phyloP scores from a whole-genome alignment of 192 early-diverging fungal species.

The Coemansia sp. region DNA sequence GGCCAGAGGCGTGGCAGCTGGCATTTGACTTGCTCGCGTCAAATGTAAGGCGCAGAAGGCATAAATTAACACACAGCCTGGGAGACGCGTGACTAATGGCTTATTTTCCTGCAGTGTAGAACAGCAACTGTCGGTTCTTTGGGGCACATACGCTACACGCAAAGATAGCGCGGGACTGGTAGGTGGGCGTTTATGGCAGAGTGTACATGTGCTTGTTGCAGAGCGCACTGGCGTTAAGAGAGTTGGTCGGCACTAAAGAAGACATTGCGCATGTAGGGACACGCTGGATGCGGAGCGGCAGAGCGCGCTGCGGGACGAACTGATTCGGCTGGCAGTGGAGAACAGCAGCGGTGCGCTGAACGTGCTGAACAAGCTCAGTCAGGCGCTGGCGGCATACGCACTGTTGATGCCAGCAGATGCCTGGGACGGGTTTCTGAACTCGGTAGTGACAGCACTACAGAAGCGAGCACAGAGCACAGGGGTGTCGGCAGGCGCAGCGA shows the following conservation, averaged over 20 bases:
- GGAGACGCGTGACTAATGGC: too few species aligned
- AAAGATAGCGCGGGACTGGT: slow-evolving; percentile 43
- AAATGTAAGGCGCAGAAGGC: slow-evolving; percentile 5
- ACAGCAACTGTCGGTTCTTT: slow-evolving; percentile 48
- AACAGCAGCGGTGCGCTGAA: slow-evolving; percentile 32
- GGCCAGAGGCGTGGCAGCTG: slow-evolving; percentile 46
- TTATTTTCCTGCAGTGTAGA: slow-evolving; percentile 1
- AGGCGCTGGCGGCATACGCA: slow-evolving; percentile 41
- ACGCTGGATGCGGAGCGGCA: slow-evolving; percentile 46
- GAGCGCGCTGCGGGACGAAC: slow-evolving; percentile 31
- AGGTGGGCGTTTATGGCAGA: background rate
- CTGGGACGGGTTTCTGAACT: slow-evolving; percentile 30
- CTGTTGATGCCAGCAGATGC: slow-evolving; percentile 26
- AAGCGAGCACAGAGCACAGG: slow-evolving; percentile 17
- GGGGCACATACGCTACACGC: slow-evolving; percentile 49
- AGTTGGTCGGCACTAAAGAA: background rate
- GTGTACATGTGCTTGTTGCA: background rate
- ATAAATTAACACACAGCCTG: too few species aligned
- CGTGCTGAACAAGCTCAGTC: slow-evolving; percentile 42
- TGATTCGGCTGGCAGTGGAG: slow-evolving; percentile 36
- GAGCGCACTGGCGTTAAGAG: background rate
- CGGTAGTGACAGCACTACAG: slow-evolving; percentile 22
- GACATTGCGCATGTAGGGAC: slow-evolving; percentile 11
- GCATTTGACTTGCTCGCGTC: slow-evolving; percentile 42
- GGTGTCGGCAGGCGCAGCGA: slow-evolving; percentile 18